A percentile compares a stretch with the other conserved stretches of the same genome.
Evolutionary conservation across 2,329 filamentous ascomycete species (phyloP).

Genomic region (Ophiocordyceps robertsii): DNA sequence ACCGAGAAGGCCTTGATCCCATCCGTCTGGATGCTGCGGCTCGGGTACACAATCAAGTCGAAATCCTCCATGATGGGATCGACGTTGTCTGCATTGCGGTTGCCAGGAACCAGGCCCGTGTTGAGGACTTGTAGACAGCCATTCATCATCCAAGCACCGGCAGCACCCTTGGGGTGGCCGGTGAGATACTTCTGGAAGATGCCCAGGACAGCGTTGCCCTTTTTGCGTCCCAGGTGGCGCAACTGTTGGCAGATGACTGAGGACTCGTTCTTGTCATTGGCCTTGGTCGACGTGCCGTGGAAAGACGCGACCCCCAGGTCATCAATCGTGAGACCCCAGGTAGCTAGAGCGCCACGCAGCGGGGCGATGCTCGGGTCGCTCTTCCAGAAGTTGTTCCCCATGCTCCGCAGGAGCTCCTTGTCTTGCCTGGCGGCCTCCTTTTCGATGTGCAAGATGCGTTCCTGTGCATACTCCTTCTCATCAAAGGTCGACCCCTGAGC

Average conservation of each 20-base stretch:
- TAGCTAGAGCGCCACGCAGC: slow-evolving; percentile 87
- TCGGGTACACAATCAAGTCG: slow-evolving; percentile 95
- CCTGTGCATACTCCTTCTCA: slow-evolving; percentile 72
- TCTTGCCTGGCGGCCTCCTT: slow-evolving; percentile 76
- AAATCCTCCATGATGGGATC: slow-evolving; percentile 95
- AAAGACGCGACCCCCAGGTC: slow-evolving; percentile 92
- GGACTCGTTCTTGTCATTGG: slow-evolving; percentile 99
- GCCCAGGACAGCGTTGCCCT: slow-evolving; percentile 90
- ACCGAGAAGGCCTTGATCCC: slow-evolving; percentile 98
- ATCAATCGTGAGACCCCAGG: slow-evolving; percentile 95
- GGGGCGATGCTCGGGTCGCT: slow-evolving; percentile 86
- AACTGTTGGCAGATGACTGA: slow-evolving; percentile 95
- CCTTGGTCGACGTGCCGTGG: slow-evolving; percentile 96
- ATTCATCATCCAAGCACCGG: slow-evolving; percentile 99
- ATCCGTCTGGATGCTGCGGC: slow-evolving; percentile 89
- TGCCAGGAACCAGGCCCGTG: slow-evolving; percentile 84
- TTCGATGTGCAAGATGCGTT: slow-evolving; percentile 77
- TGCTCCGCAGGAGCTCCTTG: slow-evolving; percentile 81
- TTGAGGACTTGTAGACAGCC: slow-evolving; percentile 93
- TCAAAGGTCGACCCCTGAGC: slow-evolving; percentile 60
- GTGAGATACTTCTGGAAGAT: slow-evolving; percentile 99
- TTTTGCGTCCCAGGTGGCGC: slow-evolving; percentile 83
- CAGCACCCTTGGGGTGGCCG: slow-evolving; percentile 97
- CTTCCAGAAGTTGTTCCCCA: slow-evolving; percentile 99
- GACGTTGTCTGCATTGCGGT: slow-evolving; percentile 95